phyloP scores from a whole-genome alignment of 495 filamentous ascomycete species.

The Hypomontagnella monticulosa region DNA sequence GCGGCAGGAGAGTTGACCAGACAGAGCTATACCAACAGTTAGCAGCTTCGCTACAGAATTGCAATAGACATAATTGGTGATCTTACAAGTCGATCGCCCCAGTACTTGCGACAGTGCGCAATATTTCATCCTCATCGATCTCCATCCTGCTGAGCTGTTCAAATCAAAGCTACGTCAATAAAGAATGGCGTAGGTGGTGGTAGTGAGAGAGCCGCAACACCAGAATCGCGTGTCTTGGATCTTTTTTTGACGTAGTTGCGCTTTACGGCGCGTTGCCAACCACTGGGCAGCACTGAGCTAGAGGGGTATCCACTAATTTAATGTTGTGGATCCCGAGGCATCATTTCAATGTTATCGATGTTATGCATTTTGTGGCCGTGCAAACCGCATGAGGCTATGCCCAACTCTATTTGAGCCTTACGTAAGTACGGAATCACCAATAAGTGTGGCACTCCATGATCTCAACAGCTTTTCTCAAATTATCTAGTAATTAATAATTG shows the following conservation, averaged over 20 bases:
- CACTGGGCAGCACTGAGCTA: neutral
- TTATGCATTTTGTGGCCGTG: conserved; percentile 7
- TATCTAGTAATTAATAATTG: no score
- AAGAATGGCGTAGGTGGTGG: neutral
- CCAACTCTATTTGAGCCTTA: neutral
- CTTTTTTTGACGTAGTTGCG: conserved; percentile 38
- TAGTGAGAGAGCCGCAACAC: conserved; percentile 2
- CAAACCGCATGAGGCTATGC: neutral
- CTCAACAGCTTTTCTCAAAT: no score
- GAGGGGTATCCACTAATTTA: neutral
- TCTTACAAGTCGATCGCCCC: conserved; percentile 75
- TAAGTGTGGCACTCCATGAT: no score
- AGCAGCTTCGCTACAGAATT: neutral
- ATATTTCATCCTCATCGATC: conserved; percentile 69
- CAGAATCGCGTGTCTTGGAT: conserved; percentile 27
- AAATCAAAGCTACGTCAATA: neutral
- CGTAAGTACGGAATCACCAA: neutral
- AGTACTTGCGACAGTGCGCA: conserved; percentile 70
- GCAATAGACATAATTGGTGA: conserved; percentile 3
- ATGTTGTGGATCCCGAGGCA: neutral
- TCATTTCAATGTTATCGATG: no score
- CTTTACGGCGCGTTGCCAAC: conserved; percentile 24
- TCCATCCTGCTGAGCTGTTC: conserved; percentile 53
- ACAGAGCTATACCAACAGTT: conserved; percentile 43
- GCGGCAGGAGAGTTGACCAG: conserved; percentile 52